Base-by-base conservation (phyloP, 805 yeast genomes). In the Yarrowia porcina region DNA sequence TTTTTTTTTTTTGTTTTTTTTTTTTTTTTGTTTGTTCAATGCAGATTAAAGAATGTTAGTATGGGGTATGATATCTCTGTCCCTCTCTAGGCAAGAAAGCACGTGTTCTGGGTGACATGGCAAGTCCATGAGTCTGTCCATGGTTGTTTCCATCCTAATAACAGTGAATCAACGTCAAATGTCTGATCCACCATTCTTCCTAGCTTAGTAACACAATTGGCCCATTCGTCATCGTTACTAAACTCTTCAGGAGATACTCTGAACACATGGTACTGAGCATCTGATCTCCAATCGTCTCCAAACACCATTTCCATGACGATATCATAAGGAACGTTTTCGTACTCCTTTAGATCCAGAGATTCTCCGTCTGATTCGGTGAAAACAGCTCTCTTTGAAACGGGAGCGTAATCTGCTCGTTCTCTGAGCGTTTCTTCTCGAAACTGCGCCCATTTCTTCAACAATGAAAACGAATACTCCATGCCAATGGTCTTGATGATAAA, bases 71-170 rank as follows among this genome's bases (percentile, higher is more conserved):
- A 13, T 2, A 7, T 2, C n/a, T n/a, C n/a, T 33, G n/a, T 21
- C 17, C 10, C 12, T 11, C 18, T 28, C 27, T 27, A 44, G 3
- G 35, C 33, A 15, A 27, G 12, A 20, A 47, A 47, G 7, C 17
- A 18, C 9, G 38, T 47, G 27, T 18, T 47, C 12, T 15, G 52
- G 17, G 35, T 11, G n/a, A 33, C 39, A n/a, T 49, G 41, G 10
- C 56, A 35, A 4, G 44, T 49, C 52, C 52, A 45, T 3, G 39
- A 18, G 18, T n/a, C 25, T 1, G 44, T 27, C 59, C 59, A 52
- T 4, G 59, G 59, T 23, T 52, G 59, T 27, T 52, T 52, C 59
- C 59, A 52, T 7, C 59, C 59, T 8, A 52, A 15, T 17, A 52
- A 15, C 23, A 52, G 13, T 6, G 59, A 36, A 9, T 52, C 59